Percentiles rank a stretch among this genome's conserved stretches.
phyloP scores from a whole-genome alignment of 1,139 yeast species.

The Nematodospora anomalae region DNA sequence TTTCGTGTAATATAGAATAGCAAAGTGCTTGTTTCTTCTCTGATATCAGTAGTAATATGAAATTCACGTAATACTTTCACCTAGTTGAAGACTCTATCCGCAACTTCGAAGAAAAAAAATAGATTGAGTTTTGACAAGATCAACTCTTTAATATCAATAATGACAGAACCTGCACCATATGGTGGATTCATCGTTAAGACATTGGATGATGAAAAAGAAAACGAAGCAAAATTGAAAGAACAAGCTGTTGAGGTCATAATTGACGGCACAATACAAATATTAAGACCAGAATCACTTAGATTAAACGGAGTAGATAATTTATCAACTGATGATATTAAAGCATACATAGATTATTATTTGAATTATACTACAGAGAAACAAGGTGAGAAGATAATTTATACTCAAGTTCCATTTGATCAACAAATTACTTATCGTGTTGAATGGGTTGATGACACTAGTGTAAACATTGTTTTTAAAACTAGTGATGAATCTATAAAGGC shows the following conservation, averaged over 20 bases:
- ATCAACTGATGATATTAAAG: conserved; percentile 62
- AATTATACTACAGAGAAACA: conserved; percentile 28
- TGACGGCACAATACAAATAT: conserved; percentile 29
- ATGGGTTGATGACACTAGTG: conserved; percentile 69
- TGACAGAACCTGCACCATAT: conserved; percentile 45
- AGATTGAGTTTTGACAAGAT: not conserved
- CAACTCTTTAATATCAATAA: conserved; percentile 8
- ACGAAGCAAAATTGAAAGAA: conserved; percentile 30
- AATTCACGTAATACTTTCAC: no score
- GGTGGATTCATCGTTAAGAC: conserved; percentile 46
- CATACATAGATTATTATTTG: conserved; percentile 51
- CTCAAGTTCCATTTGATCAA: conserved; percentile 28
- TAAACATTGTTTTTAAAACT: conserved; percentile 53
- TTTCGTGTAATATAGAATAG: no score
- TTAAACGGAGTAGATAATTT: conserved; percentile 68
- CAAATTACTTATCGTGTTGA: conserved; percentile 49
- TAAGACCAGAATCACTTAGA: conserved; percentile 52
- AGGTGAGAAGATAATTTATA: conserved; percentile 18
- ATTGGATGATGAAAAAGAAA: conserved; percentile 38
- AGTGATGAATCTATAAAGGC: conserved; percentile 47
- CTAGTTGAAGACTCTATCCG: no score
- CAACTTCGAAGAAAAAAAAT: conserved; percentile 2
- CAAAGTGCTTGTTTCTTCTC: no score
- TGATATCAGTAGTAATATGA: no score
- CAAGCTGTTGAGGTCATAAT: conserved; percentile 37